Conservation (phyloP, 1,139 yeast species). For the Magnusiomyces magnusii region DNA sequence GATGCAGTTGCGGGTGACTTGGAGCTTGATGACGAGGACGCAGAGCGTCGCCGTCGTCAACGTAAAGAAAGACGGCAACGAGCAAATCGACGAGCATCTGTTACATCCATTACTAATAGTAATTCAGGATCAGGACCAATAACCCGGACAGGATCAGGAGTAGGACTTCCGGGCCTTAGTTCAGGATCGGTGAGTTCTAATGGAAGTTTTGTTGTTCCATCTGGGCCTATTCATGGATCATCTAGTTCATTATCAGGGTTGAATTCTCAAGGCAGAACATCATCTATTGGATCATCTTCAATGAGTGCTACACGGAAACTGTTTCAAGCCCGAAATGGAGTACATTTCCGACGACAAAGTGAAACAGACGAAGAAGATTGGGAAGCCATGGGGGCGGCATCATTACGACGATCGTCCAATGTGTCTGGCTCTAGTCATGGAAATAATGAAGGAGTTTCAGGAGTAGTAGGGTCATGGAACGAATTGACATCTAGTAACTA, state of each 20-base stretch:
- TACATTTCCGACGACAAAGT: constrained; percentile 23
- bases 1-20: constrained; percentile 15
- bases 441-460: not conserved
- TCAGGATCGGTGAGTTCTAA: not conserved
- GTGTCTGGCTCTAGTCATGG: not conserved
- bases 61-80: not conserved
- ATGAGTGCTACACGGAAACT: not conserved
- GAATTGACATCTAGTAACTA: not conserved
- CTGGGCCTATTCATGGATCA: not conserved
- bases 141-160: not conserved
- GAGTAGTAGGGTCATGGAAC: constrained; percentile 3
- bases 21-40: constrained; percentile 13
- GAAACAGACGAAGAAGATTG: constrained; percentile 95
- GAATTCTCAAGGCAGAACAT: not conserved
- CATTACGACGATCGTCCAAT: constrained; percentile 25
- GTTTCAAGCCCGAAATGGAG: not conserved
- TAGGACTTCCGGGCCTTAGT: not conserved
- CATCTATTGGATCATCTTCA: not conserved
- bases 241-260: not conserved
- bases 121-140: not conserved
- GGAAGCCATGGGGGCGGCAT: constrained; percentile 76
- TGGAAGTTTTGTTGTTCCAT: not conserved
- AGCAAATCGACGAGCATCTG: not conserved
- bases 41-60: constrained; percentile 2
- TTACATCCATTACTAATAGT: not conserved